Percentiles rank a stretch among this genome's conserved stretches.
Conservation (phyloP, 2,329 filamentous ascomycete species). For the Trichoderma sp. region DNA sequence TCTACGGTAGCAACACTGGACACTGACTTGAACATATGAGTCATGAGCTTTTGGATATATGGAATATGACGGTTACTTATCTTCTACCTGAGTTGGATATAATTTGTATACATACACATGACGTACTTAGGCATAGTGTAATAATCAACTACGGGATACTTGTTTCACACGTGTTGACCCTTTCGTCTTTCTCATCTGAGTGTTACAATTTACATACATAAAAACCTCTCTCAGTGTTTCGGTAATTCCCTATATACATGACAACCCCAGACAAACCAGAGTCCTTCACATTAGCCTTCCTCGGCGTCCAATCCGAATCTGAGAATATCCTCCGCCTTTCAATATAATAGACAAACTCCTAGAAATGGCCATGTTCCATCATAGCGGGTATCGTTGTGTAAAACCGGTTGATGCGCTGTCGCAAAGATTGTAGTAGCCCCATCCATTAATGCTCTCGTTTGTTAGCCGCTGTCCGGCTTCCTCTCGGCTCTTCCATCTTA, state of each 20-base stretch:
- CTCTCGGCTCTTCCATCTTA: conserved; percentile 15
- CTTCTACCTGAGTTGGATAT: neutral
- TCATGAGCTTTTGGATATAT: neutral
- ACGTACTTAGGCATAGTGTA: neutral
- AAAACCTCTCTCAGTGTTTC: neutral
- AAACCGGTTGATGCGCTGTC: neutral
- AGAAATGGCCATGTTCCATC: conserved; percentile 8
- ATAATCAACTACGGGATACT: neutral
- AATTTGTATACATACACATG: neutral
- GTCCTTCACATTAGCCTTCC: neutral
- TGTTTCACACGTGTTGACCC: neutral
- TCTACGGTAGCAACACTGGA: neutral
- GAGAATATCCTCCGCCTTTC: neutral
- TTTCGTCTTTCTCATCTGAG: neutral
- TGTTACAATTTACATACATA: neutral
- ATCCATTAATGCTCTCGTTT: neutral
- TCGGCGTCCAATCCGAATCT: neutral
- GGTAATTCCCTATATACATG: neutral
- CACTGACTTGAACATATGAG: neutral
- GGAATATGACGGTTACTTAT: neutral
- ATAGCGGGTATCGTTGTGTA: conserved; percentile 14
- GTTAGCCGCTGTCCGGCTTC: neutral
- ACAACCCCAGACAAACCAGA: neutral
- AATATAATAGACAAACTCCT: neutral
- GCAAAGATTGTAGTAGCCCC: neutral